Conservation (phyloP, 306 rosid genomes). For the Vicia faba region DNA sequence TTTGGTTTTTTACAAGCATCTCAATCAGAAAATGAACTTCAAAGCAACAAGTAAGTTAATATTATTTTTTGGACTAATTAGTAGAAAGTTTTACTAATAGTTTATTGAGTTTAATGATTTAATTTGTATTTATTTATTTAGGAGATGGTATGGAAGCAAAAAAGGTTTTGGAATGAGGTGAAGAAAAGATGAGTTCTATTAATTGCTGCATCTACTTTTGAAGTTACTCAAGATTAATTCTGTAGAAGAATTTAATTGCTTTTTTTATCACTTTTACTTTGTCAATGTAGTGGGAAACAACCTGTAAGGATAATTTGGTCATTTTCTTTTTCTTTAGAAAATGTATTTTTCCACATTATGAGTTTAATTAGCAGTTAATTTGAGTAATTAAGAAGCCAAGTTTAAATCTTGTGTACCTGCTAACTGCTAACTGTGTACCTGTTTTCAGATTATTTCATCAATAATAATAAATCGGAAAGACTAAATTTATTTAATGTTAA, state of each 20-base stretch:
- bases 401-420: neutral
- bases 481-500: too few relatives aligned
- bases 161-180: slow-evolving; percentile 44
- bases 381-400: neutral
- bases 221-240: slow-evolving; percentile 33
- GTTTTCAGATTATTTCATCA: neutral
- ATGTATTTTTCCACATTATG: slow-evolving; percentile 13
- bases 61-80: neutral
- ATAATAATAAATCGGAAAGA: too few relatives aligned
- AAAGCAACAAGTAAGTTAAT: slow-evolving; percentile 59
- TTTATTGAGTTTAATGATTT: slow-evolving; percentile 9
- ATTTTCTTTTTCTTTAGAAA: slow-evolving; percentile 39
- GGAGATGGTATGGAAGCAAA: slow-evolving; percentile 74
- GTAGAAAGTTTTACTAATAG: neutral
- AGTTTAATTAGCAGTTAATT: neutral
- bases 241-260: slow-evolving; percentile 46
- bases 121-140: slow-evolving; percentile 37
- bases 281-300: slow-evolving; percentile 60
- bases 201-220: slow-evolving; percentile 27
- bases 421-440: slow-evolving; percentile 3
- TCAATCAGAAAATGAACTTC: slow-evolving; percentile 59
- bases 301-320: slow-evolving; percentile 49
- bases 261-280: slow-evolving; percentile 34
- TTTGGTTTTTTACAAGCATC: slow-evolving; percentile 60
- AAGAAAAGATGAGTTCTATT: slow-evolving; percentile 28